These are phyloP conservation scores for Herpotrichia juniperi DNA, from an alignment of 2,329 filamentous ascomycete species.

Conservation along the genomic window DNA sequence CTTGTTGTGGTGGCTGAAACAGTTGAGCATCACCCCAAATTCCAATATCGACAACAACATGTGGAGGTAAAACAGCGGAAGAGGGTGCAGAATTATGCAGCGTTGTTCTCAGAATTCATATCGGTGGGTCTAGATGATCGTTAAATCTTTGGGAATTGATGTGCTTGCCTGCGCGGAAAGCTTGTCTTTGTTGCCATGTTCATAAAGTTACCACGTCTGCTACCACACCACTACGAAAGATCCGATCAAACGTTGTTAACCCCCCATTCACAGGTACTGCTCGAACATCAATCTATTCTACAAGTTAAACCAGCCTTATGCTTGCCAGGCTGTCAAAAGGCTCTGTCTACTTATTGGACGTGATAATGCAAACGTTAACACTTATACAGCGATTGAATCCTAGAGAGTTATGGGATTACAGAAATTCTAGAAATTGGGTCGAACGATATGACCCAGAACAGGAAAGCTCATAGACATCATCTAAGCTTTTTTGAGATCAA, in stretches of 20 bases:
- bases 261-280: no score
- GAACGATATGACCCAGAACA: background rate
- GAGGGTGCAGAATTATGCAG: background rate
- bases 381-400: background rate
- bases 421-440: background rate
- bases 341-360: background rate
- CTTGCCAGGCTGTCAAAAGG: background rate
- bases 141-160: background rate
- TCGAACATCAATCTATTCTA: no score
- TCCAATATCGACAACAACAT: background rate
- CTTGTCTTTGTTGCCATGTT: no score
- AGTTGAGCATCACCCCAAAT: background rate
- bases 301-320: no score
- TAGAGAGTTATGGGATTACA: background rate
- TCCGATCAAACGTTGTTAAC: no score
- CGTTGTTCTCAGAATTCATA: background rate
- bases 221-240: no score
- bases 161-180: no score
- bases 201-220: no score
- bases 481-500: no score
- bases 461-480: no score
- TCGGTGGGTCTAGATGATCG: background rate
- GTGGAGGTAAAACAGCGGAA: background rate
- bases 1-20: constrained; percentile 3
- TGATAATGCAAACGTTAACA: background rate